Conservation (phyloP, 2,329 filamentous ascomycete species). For the Rhinocladiella similis region DNA sequence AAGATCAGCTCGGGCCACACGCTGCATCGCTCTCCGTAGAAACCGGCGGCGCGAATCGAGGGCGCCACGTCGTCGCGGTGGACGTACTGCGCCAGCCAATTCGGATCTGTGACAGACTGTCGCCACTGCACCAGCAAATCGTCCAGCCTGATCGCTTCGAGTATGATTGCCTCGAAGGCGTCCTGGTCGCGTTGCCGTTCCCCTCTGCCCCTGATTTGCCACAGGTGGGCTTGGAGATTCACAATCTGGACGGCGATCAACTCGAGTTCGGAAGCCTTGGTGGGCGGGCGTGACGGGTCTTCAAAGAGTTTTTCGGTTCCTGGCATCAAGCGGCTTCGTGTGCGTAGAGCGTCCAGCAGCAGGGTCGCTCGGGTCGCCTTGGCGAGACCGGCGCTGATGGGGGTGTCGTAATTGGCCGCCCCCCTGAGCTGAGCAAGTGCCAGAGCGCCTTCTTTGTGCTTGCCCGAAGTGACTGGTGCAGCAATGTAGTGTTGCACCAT, state of each 20-base stretch:
- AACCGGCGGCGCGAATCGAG: constrained; percentile 25
- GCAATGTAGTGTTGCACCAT: constrained; percentile 24
- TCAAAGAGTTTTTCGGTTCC: constrained; percentile 19
- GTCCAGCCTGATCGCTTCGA: constrained; percentile 22
- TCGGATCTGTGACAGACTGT: constrained; percentile 11
- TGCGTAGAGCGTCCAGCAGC: constrained; percentile 19
- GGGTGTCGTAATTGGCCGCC: constrained; percentile 16
- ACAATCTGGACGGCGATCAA: constrained; percentile 12
- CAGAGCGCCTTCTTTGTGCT: constrained; percentile 28
- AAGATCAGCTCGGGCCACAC: constrained; percentile 25
- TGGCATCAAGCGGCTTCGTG: constrained; percentile 16
- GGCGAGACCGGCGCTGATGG: constrained; percentile 14
- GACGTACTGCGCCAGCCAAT: constrained; percentile 23
- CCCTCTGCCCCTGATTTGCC: constrained; percentile 5
- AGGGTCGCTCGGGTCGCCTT: constrained; percentile 20
- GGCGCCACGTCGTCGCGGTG: constrained; percentile 20
- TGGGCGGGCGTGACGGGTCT: constrained; percentile 13
- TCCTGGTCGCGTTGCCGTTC: background rate
- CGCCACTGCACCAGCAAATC: constrained; percentile 22
- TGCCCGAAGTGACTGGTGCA: constrained; percentile 5
- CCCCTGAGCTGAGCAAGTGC: constrained; percentile 27
- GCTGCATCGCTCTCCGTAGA: constrained; percentile 25
- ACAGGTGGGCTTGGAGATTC: constrained; percentile 20
- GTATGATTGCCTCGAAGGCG: constrained; percentile 14
- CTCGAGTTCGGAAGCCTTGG: constrained; percentile 19